These are phyloP conservation scores for Leptodontidium sp. DNA, from an alignment of 2,329 filamentous ascomycete species.

Conservation along the genomic window DNA sequence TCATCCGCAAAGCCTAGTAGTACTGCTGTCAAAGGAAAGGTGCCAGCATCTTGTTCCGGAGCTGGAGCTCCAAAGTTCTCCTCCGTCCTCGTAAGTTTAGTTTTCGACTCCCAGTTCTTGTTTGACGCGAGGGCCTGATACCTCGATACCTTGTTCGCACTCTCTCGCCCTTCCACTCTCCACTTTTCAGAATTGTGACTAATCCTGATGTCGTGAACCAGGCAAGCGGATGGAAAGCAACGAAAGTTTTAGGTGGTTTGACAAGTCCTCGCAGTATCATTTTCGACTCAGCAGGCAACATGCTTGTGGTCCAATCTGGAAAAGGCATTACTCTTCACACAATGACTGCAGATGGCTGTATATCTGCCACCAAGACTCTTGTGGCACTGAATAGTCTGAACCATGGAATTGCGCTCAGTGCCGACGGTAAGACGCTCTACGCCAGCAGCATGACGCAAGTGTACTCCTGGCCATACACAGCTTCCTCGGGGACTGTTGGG, in stretches of 20 bases:
- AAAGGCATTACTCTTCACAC: constrained; percentile 41
- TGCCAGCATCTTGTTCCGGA: constrained; percentile 32
- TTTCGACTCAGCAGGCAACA: constrained; percentile 44
- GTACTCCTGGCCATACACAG: constrained; percentile 71
- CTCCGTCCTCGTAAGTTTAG: constrained; percentile 27
- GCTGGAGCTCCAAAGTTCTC: constrained; percentile 26
- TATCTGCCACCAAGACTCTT: constrained; percentile 19
- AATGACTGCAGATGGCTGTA: constrained; percentile 39
- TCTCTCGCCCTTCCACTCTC: no score
- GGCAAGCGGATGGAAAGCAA: constrained; percentile 42
- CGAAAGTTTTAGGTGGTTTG: constrained; percentile 41
- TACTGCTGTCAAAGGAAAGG: background rate
- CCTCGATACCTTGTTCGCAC: constrained; percentile 4
- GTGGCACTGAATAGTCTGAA: constrained; percentile 53
- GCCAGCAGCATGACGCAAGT: constrained; percentile 67
- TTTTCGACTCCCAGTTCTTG: constrained; percentile 3
- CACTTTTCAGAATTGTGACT: no score
- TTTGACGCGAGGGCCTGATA: no score
- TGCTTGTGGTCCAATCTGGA: constrained; percentile 44
- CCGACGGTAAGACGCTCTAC: constrained; percentile 61
- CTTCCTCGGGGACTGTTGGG: constrained; percentile 55
- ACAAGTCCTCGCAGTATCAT: constrained; percentile 43
- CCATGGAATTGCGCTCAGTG: constrained; percentile 62
- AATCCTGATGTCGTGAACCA: constrained; percentile 21
- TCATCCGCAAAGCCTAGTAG: constrained; percentile 10